A percentile compares a stretch with the other conserved stretches of the same genome.
Conservation (phyloP, 1,284 basidiomycete species). For the Rhodotorula mucilaginosa region DNA sequence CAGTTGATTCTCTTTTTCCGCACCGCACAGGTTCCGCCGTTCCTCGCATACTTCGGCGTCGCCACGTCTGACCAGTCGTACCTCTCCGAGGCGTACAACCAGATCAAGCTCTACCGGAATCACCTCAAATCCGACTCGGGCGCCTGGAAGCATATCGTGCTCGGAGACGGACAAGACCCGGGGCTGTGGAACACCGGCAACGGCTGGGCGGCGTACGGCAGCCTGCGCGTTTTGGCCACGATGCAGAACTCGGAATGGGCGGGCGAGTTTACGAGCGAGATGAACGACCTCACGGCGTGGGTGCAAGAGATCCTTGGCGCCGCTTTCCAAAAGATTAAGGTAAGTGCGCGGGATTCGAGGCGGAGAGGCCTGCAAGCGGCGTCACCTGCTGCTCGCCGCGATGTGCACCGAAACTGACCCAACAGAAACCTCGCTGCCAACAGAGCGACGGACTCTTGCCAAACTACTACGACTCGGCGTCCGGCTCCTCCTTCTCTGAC, state of each 20-base stretch:
- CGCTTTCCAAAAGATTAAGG: conserved; percentile 55
- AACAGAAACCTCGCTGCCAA: too few relatives aligned
- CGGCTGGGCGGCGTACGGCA: conserved; percentile 80
- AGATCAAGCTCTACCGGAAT: conserved; percentile 72
- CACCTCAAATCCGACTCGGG: conserved; percentile 46
- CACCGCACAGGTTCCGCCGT: conserved; percentile 3
- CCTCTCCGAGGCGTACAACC: conserved; percentile 68
- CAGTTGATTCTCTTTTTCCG: too few relatives aligned
- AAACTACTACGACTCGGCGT: conserved; percentile 64
- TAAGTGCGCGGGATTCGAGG: background rate
- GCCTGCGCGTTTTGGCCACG: conserved; percentile 74
- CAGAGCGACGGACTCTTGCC: conserved; percentile 60
- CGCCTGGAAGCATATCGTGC: conserved; percentile 57
- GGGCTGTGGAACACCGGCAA: conserved; percentile 56
- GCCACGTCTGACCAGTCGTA: conserved; percentile 65
- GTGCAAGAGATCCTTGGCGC: conserved; percentile 68
- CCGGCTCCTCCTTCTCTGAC: conserved; percentile 66
- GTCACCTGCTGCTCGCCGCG: too few relatives aligned
- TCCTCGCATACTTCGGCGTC: conserved; percentile 73
- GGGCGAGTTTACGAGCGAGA: conserved; percentile 56
- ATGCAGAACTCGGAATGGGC: conserved; percentile 63
- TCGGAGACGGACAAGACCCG: conserved; percentile 4
- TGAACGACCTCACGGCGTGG: conserved; percentile 65
- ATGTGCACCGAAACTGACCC: too few relatives aligned
- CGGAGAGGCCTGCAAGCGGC: too few relatives aligned